Percentiles rank a stretch among this genome's conserved stretches.
Evolutionary conservation across 1,139 yeast genomes (phyloP).

Genomic region (Scheffersomyces titani): DNA sequence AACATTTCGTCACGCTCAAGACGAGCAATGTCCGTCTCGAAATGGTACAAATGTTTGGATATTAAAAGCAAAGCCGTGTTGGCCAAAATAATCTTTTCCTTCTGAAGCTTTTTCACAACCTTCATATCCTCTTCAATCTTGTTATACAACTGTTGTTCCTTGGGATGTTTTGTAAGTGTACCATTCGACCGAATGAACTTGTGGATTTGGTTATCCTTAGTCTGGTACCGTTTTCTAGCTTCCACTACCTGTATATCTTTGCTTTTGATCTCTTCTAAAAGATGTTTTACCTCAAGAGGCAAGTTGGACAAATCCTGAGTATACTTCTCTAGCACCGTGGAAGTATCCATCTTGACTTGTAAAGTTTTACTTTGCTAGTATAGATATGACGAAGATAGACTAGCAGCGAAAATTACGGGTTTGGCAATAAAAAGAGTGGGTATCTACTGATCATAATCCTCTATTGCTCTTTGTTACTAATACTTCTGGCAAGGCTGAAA

Average conservation of each 20-base stretch:
- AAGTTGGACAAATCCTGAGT: slow-evolving; percentile 68
- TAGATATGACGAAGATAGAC: not conserved
- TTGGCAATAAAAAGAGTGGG: not conserved
- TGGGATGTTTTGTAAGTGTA: slow-evolving; percentile 76
- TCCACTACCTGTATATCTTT: slow-evolving; percentile 72
- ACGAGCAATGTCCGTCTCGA: slow-evolving; percentile 75
- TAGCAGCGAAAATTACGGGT: not conserved
- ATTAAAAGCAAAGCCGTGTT: slow-evolving; percentile 80
- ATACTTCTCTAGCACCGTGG: slow-evolving; percentile 49
- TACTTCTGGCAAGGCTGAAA: not conserved
- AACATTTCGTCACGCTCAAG: slow-evolving; percentile 79
- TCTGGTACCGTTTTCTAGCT: slow-evolving; percentile 63
- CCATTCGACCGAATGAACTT: slow-evolving; percentile 85
- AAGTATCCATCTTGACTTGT: slow-evolving; percentile 40
- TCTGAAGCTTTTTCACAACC: slow-evolving; percentile 61
- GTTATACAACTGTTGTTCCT: slow-evolving; percentile 67
- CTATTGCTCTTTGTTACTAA: not conserved
- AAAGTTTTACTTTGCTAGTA: not conserved
- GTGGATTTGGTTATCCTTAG: slow-evolving; percentile 76
- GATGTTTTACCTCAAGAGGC: slow-evolving; percentile 85
- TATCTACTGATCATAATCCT: not conserved
- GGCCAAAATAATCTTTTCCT: slow-evolving; percentile 76
- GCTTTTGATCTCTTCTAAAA: slow-evolving; percentile 74
- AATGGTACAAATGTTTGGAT: slow-evolving; percentile 68
- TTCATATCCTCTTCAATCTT: slow-evolving; percentile 73